Evolutionary conservation across 345 rosid genomes (phyloP), one percentile per base, ranked within the genome.

Genomic region (Draba incana): DNA sequence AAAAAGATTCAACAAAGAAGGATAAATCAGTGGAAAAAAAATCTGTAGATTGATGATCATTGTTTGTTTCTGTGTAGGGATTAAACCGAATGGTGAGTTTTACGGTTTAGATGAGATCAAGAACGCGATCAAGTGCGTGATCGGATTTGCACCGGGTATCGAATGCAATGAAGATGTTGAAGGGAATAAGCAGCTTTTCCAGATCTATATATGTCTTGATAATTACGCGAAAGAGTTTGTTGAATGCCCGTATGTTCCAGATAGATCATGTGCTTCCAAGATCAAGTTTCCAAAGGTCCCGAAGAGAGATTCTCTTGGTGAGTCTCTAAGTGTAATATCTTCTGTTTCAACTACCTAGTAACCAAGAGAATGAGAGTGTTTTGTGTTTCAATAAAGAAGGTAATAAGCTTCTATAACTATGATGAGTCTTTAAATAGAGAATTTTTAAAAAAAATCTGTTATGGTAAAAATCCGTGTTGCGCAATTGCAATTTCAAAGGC

Each of bases 401-500:
- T 37, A 44, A 68, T 35, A 52, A 44, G 30, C 31, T 62, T 67
- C 5, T 10, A 38, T 39, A 62, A 37, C 31, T 27, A 61, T 10
- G 8, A 16, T 47, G 68, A 50, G 4, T 47, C 38, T 62, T 55
- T 54, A 8, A 54, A 27, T 44, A 14, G 3, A 66, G 25, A 12
- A 44, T 25, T 5, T 38, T n/a, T n/a, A n/a, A n/a, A 56, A 35
- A 20, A 56, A 35, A 65, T 64, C 84, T 85, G 79, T 47, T 80
- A 70, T 4, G 86, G 84, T 77, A 93, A 77, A 75, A 93, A 87
- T 10, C 97, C 97, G 30, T 87, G 87, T 10, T 37, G 80, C 43
- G 83, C 77, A 45, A 93, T 80, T 38, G 91, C 89, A 15, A 80
- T 78, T 77, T 90, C 98, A 61, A 90, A 90, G 30, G 98, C 92